Percentiles rank a stretch among this genome's conserved stretches.
Conservation (phyloP, 495 filamentous ascomycete genomes). For the Glutinoglossum americanum region DNA sequence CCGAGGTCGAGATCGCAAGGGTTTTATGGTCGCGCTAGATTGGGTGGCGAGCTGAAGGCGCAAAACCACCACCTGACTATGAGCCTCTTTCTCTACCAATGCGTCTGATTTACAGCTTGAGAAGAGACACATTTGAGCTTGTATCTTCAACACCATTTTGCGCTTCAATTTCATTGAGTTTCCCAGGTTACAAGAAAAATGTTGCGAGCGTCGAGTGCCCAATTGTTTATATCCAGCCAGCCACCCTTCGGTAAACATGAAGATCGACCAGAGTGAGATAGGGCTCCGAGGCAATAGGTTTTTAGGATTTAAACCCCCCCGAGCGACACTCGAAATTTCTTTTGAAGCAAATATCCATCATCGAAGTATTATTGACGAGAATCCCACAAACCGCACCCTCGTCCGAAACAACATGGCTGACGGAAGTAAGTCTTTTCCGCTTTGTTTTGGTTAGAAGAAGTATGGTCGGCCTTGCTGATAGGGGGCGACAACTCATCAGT, state of each 20-base stretch:
- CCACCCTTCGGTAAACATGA: background rate
- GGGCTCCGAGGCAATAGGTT: background rate
- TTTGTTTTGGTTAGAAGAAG: constrained; percentile 1
- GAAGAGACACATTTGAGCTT: background rate
- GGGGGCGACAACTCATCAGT: constrained; percentile 25
- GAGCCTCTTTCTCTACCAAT: background rate
- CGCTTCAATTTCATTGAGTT: background rate
- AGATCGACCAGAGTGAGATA: background rate
- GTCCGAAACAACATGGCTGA: constrained; percentile 29
- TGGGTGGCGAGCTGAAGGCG: background rate
- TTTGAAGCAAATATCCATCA: background rate
- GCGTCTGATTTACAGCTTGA: background rate
- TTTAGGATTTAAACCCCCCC: background rate
- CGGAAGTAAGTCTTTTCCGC: constrained; percentile 27
- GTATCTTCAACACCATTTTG: background rate
- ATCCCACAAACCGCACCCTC: background rate
- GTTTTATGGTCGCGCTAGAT: background rate
- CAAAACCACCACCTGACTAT: background rate
- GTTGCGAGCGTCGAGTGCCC: background rate
- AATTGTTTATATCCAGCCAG: constrained; percentile 1
- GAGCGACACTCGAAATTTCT: background rate
- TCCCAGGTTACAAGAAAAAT: background rate
- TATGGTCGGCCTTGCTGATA: background rate
- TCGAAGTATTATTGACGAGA: background rate
- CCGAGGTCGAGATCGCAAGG: background rate